Base-by-base conservation (phyloP, 371 early-diverging fungal species). In the Nematocida major region DNA sequence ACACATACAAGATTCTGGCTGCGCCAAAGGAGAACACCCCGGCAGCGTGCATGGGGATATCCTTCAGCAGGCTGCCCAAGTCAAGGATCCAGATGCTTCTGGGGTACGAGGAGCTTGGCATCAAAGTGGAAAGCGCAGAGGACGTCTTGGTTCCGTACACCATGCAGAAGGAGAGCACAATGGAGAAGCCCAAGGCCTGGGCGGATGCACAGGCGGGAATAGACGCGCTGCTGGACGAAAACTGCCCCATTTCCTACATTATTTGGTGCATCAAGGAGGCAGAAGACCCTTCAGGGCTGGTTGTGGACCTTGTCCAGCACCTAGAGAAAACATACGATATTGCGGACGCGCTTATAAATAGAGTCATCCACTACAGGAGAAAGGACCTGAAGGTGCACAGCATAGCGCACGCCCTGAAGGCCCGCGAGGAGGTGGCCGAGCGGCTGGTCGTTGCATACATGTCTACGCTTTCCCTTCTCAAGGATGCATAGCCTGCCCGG, bases 191-290 rank as follows among this genome's bases (percentile, higher is more conserved):
- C 1, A 15, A 3, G 1, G 22, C 3, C 26, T 7, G 15, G 22
- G 9, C 24, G 9, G 15, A 11, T n/a, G 22, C 53, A 18, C 20
- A 66, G 34, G 20, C 40, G 20, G 22, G 22, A 43, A 62, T 73
- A 22, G 28, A 24, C 3, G 45, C 76, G 15, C 40, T 73, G 1
- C 76, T 73, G 3, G 62, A 73, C 26, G 42, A n/a, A 24, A 73
- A 73, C 30, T 65, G 45, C 34, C 76, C 76, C 15, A 73, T 73
- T 36, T 51, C 65, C 13, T 59, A 40, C 22, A 63, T 73, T n/a
- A 63, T 73, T 32, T 13, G 18, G 26, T 36, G 65, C 63, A 38
- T 73, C 4, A 73, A 73, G 38, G 48, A 40, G 11, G 9, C 30
- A 20, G 36, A 78, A 39, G 76, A 62, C 43, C 76, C 76, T 9